Percentiles rank a stretch among this genome's conserved stretches.
Evolutionary conservation across 805 yeast genomes (phyloP).

Genomic region (Candida ponderosae): DNA sequence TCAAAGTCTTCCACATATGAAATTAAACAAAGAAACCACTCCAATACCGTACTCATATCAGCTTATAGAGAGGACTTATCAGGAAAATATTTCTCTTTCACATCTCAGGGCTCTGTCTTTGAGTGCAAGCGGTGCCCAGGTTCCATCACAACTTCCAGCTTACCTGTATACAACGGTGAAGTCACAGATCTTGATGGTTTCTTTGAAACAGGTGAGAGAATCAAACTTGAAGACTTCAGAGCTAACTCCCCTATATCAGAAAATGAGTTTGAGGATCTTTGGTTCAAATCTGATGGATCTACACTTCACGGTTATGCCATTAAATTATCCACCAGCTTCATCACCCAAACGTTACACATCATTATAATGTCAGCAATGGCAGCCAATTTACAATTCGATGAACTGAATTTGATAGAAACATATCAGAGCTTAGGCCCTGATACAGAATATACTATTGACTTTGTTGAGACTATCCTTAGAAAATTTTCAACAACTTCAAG

Average conservation of each 20-base stretch:
- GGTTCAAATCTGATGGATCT: conserved; percentile 52
- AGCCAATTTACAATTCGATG: conserved; percentile 21
- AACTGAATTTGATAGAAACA: conserved; percentile 22
- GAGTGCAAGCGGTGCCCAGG: conserved; percentile 29
- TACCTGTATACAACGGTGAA: conserved; percentile 33
- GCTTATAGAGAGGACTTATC: background rate
- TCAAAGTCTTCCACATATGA: conserved; percentile 51
- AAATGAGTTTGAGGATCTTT: conserved; percentile 40
- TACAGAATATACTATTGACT: conserved; percentile 29
- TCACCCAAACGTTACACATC: conserved; percentile 26
- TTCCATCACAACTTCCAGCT: conserved; percentile 18
- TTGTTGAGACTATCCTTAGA: conserved; percentile 41
- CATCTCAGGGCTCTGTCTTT: conserved; percentile 26
- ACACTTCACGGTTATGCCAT: conserved; percentile 38
- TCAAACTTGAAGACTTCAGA: conserved; percentile 23
- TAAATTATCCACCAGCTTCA: conserved; percentile 25
- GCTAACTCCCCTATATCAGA: conserved; percentile 46
- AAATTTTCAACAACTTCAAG: conserved; percentile 31
- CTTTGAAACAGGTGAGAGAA: conserved; percentile 2
- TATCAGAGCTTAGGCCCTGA: conserved; percentile 21
- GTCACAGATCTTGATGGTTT: conserved; percentile 5
- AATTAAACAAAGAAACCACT: conserved; percentile 75
- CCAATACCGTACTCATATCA: conserved; percentile 58
- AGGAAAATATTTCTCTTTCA: conserved; percentile 6
- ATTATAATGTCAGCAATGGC: conserved; percentile 31